A percentile compares a stretch with the other conserved stretches of the same genome.
These are phyloP conservation scores for Globisporangium spiculum DNA, from an alignment of 352 stramenopile species.

Conservation along the genomic window DNA sequence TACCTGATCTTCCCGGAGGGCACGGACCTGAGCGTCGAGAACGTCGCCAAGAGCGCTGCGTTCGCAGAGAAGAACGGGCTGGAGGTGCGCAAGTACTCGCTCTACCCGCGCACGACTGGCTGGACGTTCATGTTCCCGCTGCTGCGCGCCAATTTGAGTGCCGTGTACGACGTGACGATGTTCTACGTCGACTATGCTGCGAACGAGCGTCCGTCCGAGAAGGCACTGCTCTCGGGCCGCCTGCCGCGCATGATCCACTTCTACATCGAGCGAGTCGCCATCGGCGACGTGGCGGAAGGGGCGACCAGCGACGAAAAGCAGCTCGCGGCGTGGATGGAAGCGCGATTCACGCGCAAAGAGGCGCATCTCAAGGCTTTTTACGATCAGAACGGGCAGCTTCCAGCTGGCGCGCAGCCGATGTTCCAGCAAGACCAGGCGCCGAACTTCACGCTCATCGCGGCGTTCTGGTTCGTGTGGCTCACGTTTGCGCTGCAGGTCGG, in stretches of 20 bases:
- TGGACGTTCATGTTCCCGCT: constrained; percentile 76
- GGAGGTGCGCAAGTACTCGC: constrained; percentile 46
- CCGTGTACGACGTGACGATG: constrained; percentile 82
- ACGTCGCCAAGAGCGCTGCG: constrained; percentile 54
- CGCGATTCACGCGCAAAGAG: constrained; percentile 68
- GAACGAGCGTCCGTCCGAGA: constrained; percentile 66
- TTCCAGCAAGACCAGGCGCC: constrained; percentile 33
- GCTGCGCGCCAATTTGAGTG: constrained; percentile 49
- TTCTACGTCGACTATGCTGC: constrained; percentile 70
- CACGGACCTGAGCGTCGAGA: constrained; percentile 67
- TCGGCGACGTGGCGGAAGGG: constrained; percentile 27
- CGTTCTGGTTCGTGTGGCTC: constrained; percentile 56
- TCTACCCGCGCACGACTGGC: constrained; percentile 76
- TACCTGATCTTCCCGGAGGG: constrained; percentile 84
- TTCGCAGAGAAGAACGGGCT: constrained; percentile 59
- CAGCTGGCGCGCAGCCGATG: constrained; percentile 41
- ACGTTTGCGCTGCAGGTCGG: constrained; percentile 25
- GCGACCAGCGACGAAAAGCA: constrained; percentile 31
- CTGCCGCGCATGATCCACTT: constrained; percentile 66
- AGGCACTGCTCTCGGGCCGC: constrained; percentile 52
- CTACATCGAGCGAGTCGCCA: constrained; percentile 62
- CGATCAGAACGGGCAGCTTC: constrained; percentile 49
- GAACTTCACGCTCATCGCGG: constrained; percentile 30
- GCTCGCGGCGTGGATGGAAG: constrained; percentile 60
- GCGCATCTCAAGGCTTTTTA: constrained; percentile 61